A percentile compares a stretch with the other conserved stretches of the same genome.
phyloP scores from a whole-genome alignment of 208 protist species.

The Zelonia costaricensis region DNA sequence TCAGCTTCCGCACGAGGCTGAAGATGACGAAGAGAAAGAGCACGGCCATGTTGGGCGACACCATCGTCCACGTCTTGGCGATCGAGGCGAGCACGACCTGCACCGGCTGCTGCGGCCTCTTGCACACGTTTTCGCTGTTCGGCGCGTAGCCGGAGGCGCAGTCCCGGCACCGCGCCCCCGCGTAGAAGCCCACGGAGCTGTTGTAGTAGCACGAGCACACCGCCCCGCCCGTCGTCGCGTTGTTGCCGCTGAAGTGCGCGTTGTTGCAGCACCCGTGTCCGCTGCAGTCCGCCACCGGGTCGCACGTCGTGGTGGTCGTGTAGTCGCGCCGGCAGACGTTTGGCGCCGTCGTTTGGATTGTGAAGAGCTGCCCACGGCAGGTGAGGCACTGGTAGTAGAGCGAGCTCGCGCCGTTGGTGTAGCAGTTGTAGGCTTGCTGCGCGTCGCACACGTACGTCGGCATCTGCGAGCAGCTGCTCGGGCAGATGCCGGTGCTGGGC shows the following conservation, averaged over 20 bases:
- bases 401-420: slow-evolving; percentile 2
- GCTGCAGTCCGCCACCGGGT: slow-evolving; percentile 34
- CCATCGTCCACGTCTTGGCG: slow-evolving; percentile 81
- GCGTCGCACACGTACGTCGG: slow-evolving; percentile 32
- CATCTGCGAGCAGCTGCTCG: slow-evolving; percentile 35
- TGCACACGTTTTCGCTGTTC: slow-evolving; percentile 23
- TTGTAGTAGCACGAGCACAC: slow-evolving; percentile 52
- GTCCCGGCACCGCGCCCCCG: slow-evolving; percentile 26
- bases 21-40: slow-evolving; percentile 72
- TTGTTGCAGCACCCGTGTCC: slow-evolving; percentile 62
- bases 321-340: slow-evolving; percentile 26
- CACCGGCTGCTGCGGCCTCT: slow-evolving; percentile 24
- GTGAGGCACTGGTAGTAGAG: slow-evolving; percentile 49
- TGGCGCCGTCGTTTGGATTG: slow-evolving; percentile 25
- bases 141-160: slow-evolving; percentile 40
- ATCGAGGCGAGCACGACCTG: slow-evolving; percentile 65
- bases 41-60: slow-evolving; percentile 74
- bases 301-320: slow-evolving; percentile 15
- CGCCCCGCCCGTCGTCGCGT: background rate
- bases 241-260: background rate
- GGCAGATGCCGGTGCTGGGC: slow-evolving; percentile 51
- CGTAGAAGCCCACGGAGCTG: slow-evolving; percentile 45
- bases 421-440: slow-evolving; percentile 16
- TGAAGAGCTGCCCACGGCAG: slow-evolving; percentile 55
- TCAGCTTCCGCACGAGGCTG: slow-evolving; percentile 53